Evolutionary conservation across 1,284 basidiomycete genomes (phyloP).

Genomic region (Lentinula novae-zelandiae): DNA sequence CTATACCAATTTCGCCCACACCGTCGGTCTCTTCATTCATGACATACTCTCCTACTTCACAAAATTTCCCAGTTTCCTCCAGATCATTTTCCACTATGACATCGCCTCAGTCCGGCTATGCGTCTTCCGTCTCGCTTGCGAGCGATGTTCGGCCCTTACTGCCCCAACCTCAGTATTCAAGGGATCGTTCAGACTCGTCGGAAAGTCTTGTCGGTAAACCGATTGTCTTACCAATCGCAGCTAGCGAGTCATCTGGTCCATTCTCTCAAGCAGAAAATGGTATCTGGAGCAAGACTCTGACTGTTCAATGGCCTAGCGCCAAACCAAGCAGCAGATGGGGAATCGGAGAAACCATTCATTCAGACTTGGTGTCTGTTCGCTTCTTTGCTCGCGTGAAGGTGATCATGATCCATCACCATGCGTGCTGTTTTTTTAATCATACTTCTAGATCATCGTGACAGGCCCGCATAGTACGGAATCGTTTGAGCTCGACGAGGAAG

Average conservation of each 20-base stretch:
- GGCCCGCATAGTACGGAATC: conserved; percentile 54
- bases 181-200: conserved; percentile 17
- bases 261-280: conserved; percentile 54
- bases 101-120: conserved; percentile 28
- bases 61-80: conserved; percentile 22
- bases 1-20: conserved; percentile 22
- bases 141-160: conserved; percentile 17
- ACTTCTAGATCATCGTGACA: conserved; percentile 51
- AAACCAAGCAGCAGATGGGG: conserved; percentile 71
- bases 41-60: conserved; percentile 11
- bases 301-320: conserved; percentile 66
- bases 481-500: conserved; percentile 65
- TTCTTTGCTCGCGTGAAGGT: conserved; percentile 73
- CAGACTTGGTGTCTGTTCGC: conserved; percentile 60
- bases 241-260: conserved; percentile 52
- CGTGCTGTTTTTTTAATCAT: conserved; percentile 5
- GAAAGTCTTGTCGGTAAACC: conserved; percentile 37
- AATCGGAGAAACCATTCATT: conserved; percentile 68
- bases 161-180: conserved; percentile 11
- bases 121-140: conserved; percentile 27
- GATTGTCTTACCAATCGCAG: conserved; percentile 49
- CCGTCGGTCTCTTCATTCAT: conserved; percentile 3
- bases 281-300: conserved; percentile 59
- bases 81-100: conserved; percentile 41
- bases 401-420: conserved; percentile 19